These are phyloP conservation scores for Colletotrichum shisoi DNA, from an alignment of 2,329 filamentous ascomycete species.

Conservation along the genomic window DNA sequence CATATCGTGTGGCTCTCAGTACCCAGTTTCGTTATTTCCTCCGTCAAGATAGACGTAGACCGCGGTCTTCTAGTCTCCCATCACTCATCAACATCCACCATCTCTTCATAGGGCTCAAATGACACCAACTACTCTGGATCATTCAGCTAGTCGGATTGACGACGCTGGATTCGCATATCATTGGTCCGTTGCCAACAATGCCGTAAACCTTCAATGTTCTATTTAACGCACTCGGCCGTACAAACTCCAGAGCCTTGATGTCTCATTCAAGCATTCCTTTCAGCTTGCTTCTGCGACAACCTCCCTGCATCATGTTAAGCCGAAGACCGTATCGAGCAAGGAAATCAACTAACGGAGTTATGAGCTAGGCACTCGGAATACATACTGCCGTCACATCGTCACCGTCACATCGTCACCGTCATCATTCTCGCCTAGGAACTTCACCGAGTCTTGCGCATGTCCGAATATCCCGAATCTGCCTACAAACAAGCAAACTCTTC, in stretches of 20 bases:
- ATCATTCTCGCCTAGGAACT: slow-evolving; percentile 7
- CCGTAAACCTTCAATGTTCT: not conserved
- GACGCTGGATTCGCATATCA: not conserved
- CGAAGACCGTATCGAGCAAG: not conserved
- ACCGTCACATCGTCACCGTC: slow-evolving; percentile 14
- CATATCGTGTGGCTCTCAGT: not conserved
- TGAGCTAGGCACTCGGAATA: slow-evolving; percentile 24
- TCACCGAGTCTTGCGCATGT: not conserved
- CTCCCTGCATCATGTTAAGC: no score
- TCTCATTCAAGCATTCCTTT: not conserved
- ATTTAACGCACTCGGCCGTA: not conserved
- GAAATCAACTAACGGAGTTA: not conserved
- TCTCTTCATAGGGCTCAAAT: not conserved
- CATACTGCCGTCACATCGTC: slow-evolving; percentile 25
- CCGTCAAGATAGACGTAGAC: not conserved
- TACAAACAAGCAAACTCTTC: slow-evolving; percentile 8
- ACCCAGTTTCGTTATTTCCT: not conserved
- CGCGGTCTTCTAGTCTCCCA: not conserved
- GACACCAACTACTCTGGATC: not conserved
- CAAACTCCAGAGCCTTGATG: no score
- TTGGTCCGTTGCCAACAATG: not conserved
- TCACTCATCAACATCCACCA: not conserved
- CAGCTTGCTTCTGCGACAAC: not conserved
- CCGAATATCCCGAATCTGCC: slow-evolving; percentile 10
- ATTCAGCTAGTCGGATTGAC: not conserved